Percentiles rank a stretch among this genome's conserved stretches.
These are phyloP conservation scores for Lophiostoma macrostomum DNA, from an alignment of 495 filamentous ascomycete species.

Conservation along the genomic window DNA sequence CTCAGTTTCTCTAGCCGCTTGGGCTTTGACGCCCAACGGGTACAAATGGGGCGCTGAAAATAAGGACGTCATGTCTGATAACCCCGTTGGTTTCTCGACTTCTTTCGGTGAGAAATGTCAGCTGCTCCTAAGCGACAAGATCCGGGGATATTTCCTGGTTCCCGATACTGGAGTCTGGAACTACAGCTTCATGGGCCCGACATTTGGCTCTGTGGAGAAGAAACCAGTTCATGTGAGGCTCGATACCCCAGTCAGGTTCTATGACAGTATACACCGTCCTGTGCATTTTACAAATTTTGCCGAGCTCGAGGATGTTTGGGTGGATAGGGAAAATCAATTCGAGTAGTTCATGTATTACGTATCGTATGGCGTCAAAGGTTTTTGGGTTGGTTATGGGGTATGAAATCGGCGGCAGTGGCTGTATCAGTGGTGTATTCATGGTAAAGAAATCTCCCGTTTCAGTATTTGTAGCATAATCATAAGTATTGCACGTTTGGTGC, in stretches of 20 bases:
- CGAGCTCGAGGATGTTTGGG: slow-evolving; percentile 46
- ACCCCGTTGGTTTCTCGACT: slow-evolving; percentile 89
- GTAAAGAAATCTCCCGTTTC: too few species aligned
- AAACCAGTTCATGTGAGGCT: slow-evolving; percentile 86
- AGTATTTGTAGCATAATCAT: too few species aligned
- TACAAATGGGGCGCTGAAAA: slow-evolving; percentile 99
- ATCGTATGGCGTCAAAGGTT: too few species aligned
- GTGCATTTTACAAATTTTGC: slow-evolving; percentile 68
- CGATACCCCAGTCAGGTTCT: slow-evolving; percentile 82
- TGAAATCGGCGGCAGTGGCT: too few species aligned
- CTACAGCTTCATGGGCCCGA: slow-evolving; percentile 94
- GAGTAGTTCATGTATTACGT: too few species aligned
- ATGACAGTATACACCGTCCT: slow-evolving; percentile 87
- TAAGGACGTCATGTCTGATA: slow-evolving; percentile 84
- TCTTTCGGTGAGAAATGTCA: slow-evolving; percentile 95
- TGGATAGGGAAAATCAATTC: slow-evolving; percentile 43
- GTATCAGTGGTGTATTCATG: too few species aligned
- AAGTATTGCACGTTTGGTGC: too few species aligned
- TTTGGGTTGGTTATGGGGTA: too few species aligned
- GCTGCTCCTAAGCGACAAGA: slow-evolving; percentile 84
- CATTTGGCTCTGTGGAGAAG: slow-evolving; percentile 85
- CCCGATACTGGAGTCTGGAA: slow-evolving; percentile 94
- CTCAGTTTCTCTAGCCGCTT: slow-evolving; percentile 90
- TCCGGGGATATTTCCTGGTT: slow-evolving; percentile 91
- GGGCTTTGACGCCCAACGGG: slow-evolving; percentile 83